Evolutionary conservation across 768 basidiomycete genomes (phyloP), one percentile per base, ranked within the genome.

Genomic region (Macrolepiota dolichaula): DNA sequence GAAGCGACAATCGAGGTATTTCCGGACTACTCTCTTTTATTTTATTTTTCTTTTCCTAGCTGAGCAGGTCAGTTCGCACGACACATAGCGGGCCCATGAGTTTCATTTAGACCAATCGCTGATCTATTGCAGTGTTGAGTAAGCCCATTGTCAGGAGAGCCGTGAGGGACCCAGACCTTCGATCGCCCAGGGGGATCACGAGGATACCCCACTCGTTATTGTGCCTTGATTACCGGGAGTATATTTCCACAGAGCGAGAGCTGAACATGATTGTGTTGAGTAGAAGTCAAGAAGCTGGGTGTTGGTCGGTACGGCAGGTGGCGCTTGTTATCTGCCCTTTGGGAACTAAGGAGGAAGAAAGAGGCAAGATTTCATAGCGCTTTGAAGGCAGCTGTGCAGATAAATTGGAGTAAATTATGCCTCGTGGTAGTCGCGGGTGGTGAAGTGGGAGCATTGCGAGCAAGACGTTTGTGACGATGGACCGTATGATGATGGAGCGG

Each of bases 331-430:
- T 15, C 19, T 35, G 47, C 13, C 50, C 47, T 15, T 29, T 19
- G 36, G 25, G 47, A 51, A 35, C 57, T 50, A 47, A 58, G 47
- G 35, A 50, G 49, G 46, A 36, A 51, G 49, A 50, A 58, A 50
- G 47, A n/a, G 57, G 57, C 38, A 50, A 29, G 7, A 12, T 32
- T 58, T 58, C 47, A 58, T 54, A 38, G 37, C 52, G 52, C 52
- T 22, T 22, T 22, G 37, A 36, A 36, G 17, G 11, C 52, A 35
- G 42, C 9, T 7, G 19, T 44, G 51, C 32, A 29, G 51, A 35
- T 52, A 52, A 29, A 44, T 35, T 9, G n/a, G 32, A 35, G 25
- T 25, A 49, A 32, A 44, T 40, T 29, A 9, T 15, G 46, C 55
- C 55, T 57, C 55, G 46, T 49, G 55, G 55, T 46, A 40, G 19